Evolutionary conservation across 2,329 filamentous ascomycete genomes (phyloP), one percentile per base, ranked within the genome.

Genomic region (Peltaster fructicola): DNA sequence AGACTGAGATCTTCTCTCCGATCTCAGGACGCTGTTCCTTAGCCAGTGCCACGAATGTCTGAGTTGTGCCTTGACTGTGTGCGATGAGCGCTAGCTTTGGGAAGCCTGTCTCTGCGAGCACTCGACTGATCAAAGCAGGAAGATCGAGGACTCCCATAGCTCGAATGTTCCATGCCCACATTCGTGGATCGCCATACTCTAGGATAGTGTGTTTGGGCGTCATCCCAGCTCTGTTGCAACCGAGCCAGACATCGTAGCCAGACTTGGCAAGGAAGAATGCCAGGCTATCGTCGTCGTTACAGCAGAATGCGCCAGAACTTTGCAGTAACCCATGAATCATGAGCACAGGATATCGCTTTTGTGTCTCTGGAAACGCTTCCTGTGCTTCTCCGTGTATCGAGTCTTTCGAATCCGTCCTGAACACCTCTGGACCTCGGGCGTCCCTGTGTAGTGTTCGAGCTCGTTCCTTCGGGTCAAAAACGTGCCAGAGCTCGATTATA

Each of bases 121-220:
- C 79, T 5, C 79, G 70, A 0, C 75, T 79, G 2, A 77, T 65
- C 16, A 93, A 61, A 0, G 84, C 82, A 0, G 84, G 65, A 3
- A 95, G 62, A 45, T 95, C 85, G 44, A 90, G 69, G 1, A 84
- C 73, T 3, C 82, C 85, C 77, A 93, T 90, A 43, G 92, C 80
- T 0, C 79, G 69, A 27, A 93, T 90, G 37, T 91, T 91, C 85
- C 85, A 95, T 19, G 73, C 71, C 85, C 85, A 93, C 79, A 93
- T 90, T 15, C 82, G 68, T 2, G 85, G 84, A 43, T 95, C 85
- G 3, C 57, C 56, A 36, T 76, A 71, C 2, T 67, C 53, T 18
- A 93, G 63, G 12, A 73, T 52, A 3, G 62, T 65, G 44, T 95
- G 85, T 35, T 71, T 66, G 1, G 85, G 84, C 1, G 65, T 57